Base-by-base conservation (phyloP, 2,329 filamentous ascomycete genomes). In the Dothistroma pini region DNA sequence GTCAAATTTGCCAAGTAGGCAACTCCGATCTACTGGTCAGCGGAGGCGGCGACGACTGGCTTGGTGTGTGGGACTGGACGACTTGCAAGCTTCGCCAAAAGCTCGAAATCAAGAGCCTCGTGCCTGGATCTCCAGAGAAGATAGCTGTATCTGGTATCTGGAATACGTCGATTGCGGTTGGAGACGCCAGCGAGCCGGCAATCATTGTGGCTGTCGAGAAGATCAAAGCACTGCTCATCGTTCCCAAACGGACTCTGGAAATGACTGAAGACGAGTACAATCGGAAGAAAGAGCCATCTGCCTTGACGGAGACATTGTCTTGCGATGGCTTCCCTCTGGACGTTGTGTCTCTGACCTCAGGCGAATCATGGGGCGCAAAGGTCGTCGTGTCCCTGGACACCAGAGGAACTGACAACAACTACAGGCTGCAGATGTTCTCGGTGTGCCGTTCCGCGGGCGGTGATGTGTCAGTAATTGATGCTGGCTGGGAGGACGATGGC, bases 41-140 rank as follows among this genome's bases (percentile, higher is more conserved):
- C 6, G 95, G 91, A 10, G 93, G 93, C 54, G 95, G 93, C 4
- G 93, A 97, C 69, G 81, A 88, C 61, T 83, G 88, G 65, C 71
- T 99, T 10, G 85, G 89, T 63, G 79, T 93, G 0, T 99, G 93
- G 93, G 82, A 93, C 64, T 99, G 93, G 93, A 76, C 78, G 48
- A 76, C 75, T 0, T 83, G 82, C 16, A 75, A 73, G 19, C 71
- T 89, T 29, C 70, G 87, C 0, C 79, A 82, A 25, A 85, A 80
- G 68, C 74, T 83, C 2, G 81, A 84, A 61, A 66, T 91, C 32
- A 63, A 54, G 29, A 31, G 29, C 2, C 22, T 62, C 10, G 22
- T 63, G 35, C 41, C 38, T 4, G 35, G 49, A 19, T 38, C 44
- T 41, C 44, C 44, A 19, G 25, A 57, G 61, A 76, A 77, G 32